phyloP scores from a whole-genome alignment of 2,329 filamentous ascomycete genomes.

The Botrytis aclada region DNA sequence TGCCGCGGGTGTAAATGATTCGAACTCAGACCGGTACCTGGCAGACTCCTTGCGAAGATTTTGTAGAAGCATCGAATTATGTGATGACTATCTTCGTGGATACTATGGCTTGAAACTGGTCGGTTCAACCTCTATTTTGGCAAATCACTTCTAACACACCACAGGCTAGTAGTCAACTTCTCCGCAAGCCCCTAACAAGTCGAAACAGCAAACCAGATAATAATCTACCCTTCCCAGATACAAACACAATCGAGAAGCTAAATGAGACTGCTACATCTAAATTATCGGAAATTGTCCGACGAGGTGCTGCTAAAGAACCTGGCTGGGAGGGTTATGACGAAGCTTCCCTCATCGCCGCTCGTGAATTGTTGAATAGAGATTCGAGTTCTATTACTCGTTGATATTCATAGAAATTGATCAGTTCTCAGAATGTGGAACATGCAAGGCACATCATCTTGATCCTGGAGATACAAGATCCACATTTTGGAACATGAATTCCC shows the following conservation, averaged over 20 bases:
- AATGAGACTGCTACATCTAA: slow-evolving; percentile 72
- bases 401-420: slow-evolving; percentile 20
- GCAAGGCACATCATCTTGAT: slow-evolving; percentile 27
- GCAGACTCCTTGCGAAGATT: slow-evolving; percentile 79
- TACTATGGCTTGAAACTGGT: slow-evolving; percentile 89
- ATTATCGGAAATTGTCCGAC: slow-evolving; percentile 71
- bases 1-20: slow-evolving; percentile 50
- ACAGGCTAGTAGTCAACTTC: slow-evolving; percentile 40
- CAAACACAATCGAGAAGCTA: slow-evolving; percentile 61
- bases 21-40: slow-evolving; percentile 50
- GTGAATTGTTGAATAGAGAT: slow-evolving; percentile 45
- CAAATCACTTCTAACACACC: slow-evolving; percentile 24
- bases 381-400: slow-evolving; percentile 33
- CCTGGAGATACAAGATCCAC: slow-evolving; percentile 23
- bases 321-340: slow-evolving; percentile 72
- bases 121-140: slow-evolving; percentile 34
- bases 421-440: slow-evolving; percentile 17
- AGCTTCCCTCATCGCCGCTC: slow-evolving; percentile 68
- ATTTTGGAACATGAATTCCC: slow-evolving; percentile 12
- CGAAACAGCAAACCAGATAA: slow-evolving; percentile 47
- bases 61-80: slow-evolving; percentile 87
- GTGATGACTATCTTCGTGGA: slow-evolving; percentile 85
- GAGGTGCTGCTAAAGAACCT: slow-evolving; percentile 55
- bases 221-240: slow-evolving; percentile 51
- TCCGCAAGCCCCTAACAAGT: slow-evolving; percentile 45